These are phyloP conservation scores for Apophysomyces variabilis DNA, from an alignment of 371 early-diverging fungal species.

Conservation along the genomic window DNA sequence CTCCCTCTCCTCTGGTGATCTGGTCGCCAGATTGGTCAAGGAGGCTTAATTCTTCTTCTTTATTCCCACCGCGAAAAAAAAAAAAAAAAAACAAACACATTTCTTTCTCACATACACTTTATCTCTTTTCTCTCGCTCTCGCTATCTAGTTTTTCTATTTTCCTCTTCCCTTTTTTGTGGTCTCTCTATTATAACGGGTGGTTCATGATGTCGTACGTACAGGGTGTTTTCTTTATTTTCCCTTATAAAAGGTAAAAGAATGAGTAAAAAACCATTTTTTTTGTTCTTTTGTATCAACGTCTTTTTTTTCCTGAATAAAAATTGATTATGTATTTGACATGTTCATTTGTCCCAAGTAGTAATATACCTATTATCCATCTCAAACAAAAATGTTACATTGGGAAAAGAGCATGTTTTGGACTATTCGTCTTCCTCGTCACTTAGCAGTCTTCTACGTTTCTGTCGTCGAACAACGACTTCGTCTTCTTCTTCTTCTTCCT, in stretches of 20 bases:
- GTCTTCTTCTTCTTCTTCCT: slow-evolving; percentile 43
- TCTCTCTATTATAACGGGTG: too few relatives aligned
- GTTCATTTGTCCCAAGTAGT: too few relatives aligned
- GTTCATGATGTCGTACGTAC: too few relatives aligned
- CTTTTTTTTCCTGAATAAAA: neutral
- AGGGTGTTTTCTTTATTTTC: too few relatives aligned
- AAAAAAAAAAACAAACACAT: neutral
- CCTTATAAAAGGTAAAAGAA: too few relatives aligned
- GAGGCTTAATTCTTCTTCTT: slow-evolving; percentile 27
- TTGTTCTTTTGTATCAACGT: too few relatives aligned
- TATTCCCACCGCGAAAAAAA: neutral
- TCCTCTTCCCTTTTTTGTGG: too few relatives aligned
- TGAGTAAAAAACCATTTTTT: too few relatives aligned
- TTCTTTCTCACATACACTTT: neutral
- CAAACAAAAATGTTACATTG: too few relatives aligned
- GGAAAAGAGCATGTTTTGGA: neutral
- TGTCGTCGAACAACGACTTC: slow-evolving; percentile 30
- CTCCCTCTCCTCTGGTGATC: slow-evolving; percentile 81
- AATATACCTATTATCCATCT: too few relatives aligned
- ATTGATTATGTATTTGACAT: too few relatives aligned
- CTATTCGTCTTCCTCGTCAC: slow-evolving; percentile 37
- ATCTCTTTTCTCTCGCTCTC: neutral
- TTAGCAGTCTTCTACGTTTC: slow-evolving; percentile 32
- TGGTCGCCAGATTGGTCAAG: slow-evolving; percentile 71
- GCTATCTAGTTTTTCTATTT: too few relatives aligned